Base-by-base conservation (phyloP, 257 asterid species). In the Cordia subcordata region DNA sequence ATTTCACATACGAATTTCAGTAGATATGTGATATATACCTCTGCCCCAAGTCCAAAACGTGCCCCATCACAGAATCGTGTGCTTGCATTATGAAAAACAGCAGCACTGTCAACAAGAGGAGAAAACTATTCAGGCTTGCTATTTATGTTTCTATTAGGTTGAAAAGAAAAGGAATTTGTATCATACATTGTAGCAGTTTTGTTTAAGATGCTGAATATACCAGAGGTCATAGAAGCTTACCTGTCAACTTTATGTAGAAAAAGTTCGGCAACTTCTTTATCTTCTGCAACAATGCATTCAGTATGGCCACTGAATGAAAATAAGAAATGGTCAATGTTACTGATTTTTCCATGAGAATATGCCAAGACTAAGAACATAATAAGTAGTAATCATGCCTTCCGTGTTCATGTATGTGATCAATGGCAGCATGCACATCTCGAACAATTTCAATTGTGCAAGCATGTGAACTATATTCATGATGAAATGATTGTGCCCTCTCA, bases 31-130 rank as follows among this genome's bases (percentile, higher is more conserved):
- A 11, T 71, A n/a, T n/a, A n/a, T n/a, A 76, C 81, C 81, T 85
- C 94, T 32, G 94, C 94, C 11, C 94, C 94, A n/a, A 85, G 87
- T 51, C 94, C 94, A 61, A 85, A 85, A 12, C 94, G 89, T 63
- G 75, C 77, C 37, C 94, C 94, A 63, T 85, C 94, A 46, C 89
- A 82, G 68, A 85, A 85, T 54, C 94, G 73, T 19, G 94, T 85
- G 74, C 94, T 85, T 35, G 89, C 83, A 47, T 85, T 82, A 68
- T 79, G 89, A 65, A 85, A 79, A 46, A 79, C 87, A 13, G 94
- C 94, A 21, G 94, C 94, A 68, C 94, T 85, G 80, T 58, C 23
- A 49, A 42, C 10, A 42, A 3, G 15, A 42, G 47, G 15, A 14
- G 15, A 42, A 42, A 42, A 4, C 10, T 42, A 42, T 14, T 42